phyloP scores from a whole-genome alignment of 1,139 yeast genomes.

The Scheffersomyces cryptocercus region DNA sequence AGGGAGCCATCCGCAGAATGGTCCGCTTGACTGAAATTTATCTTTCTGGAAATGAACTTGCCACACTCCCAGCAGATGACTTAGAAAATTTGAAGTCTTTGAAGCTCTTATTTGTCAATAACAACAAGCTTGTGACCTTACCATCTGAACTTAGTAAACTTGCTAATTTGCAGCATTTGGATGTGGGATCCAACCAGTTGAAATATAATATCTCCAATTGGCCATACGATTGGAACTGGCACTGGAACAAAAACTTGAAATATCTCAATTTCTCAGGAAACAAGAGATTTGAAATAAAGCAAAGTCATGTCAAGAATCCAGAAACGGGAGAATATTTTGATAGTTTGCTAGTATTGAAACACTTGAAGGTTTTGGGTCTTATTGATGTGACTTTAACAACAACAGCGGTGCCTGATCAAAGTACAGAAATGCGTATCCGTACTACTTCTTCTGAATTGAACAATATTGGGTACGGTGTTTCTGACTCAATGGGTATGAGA shows the following conservation, averaged over 20 bases:
- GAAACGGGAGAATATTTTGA: slow-evolving; percentile 60
- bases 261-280: slow-evolving; percentile 92
- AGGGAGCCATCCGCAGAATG: slow-evolving; percentile 64
- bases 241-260: slow-evolving; percentile 71
- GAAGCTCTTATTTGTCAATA: slow-evolving; percentile 68
- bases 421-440: slow-evolving; percentile 79
- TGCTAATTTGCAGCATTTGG: slow-evolving; percentile 65
- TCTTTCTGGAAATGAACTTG: slow-evolving; percentile 80
- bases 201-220: slow-evolving; percentile 91
- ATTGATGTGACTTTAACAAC: slow-evolving; percentile 95
- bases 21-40: slow-evolving; percentile 64
- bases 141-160: slow-evolving; percentile 88
- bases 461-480: slow-evolving; percentile 83
- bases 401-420: slow-evolving; percentile 83
- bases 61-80: slow-evolving; percentile 84
- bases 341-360: slow-evolving; percentile 72
- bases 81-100: slow-evolving; percentile 62
- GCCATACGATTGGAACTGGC: slow-evolving; percentile 99
- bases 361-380: slow-evolving; percentile 75
- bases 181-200: slow-evolving; percentile 88
- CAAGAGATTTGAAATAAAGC: slow-evolving; percentile 83
- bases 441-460: slow-evolving; percentile 87
- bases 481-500: slow-evolving; percentile 78
- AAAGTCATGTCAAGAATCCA: slow-evolving; percentile 51
- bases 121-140: slow-evolving; percentile 80